Evolutionary conservation across 1,139 yeast species (phyloP).

Genomic region (Magnusiomyces ingens): DNA sequence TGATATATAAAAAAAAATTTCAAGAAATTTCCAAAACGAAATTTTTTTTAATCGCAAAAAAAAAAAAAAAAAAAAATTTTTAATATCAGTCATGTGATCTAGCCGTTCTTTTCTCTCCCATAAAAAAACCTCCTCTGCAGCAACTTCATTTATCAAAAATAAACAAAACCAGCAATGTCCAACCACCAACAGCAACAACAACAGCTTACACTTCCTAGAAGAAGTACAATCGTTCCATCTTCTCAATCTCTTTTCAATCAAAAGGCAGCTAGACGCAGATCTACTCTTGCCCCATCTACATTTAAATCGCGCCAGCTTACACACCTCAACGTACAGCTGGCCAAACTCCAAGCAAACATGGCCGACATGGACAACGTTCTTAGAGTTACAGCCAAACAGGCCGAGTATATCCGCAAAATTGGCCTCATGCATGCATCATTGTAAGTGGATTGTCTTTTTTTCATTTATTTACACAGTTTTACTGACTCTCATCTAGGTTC

Average conservation of each 20-base stretch:
- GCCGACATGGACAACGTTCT: conserved; percentile 51
- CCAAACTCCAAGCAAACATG: conserved; percentile 54
- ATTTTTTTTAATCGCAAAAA: background rate
- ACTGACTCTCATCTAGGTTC: conserved; percentile 31
- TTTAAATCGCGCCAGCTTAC: conserved; percentile 49
- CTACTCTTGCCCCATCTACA: conserved; percentile 18
- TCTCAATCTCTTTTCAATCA: background rate
- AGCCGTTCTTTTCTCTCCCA: conserved; percentile 6
- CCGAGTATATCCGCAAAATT: conserved; percentile 47
- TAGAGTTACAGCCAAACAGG: conserved; percentile 50
- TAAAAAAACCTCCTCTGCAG: background rate
- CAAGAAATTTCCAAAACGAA: background rate
- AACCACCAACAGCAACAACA: conserved; percentile 5
- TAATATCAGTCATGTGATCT: background rate
- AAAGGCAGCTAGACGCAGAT: conserved; percentile 6
- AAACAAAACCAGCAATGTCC: background rate
- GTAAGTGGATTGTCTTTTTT: conserved; percentile 24
- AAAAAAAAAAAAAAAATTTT: conserved; percentile 2
- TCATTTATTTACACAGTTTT: background rate
- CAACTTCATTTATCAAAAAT: background rate
- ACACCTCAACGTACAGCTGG: conserved; percentile 56
- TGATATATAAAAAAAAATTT: background rate
- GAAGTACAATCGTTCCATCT: conserved; percentile 13
- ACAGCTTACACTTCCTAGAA: conserved; percentile 5
- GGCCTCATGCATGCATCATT: conserved; percentile 59